A percentile compares a stretch with the other conserved stretches of the same genome.
phyloP scores from a whole-genome alignment of 2,329 filamentous ascomycete genomes.

The Epicoccum sorghinum region DNA sequence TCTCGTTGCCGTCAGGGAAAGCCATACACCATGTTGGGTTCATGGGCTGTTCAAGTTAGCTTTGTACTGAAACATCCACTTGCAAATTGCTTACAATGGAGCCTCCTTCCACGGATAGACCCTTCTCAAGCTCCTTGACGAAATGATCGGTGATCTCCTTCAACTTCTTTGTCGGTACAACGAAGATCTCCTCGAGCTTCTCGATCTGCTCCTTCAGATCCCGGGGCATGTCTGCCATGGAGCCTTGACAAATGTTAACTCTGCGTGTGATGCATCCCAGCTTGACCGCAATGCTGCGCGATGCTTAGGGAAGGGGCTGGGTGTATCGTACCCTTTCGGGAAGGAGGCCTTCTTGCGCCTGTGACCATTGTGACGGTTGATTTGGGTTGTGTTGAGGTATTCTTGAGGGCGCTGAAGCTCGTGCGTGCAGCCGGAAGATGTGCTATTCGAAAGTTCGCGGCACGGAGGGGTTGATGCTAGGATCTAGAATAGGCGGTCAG shows the following conservation, averaged over 20 bases:
- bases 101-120: conserved; percentile 83
- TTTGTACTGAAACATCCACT: conserved; percentile 72
- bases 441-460: background rate
- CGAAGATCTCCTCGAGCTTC: conserved; percentile 82
- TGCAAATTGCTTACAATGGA: conserved; percentile 74
- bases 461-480: background rate
- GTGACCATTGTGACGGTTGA: conserved; percentile 64
- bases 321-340: conserved; percentile 72
- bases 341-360: conserved; percentile 68
- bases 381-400: conserved; percentile 3
- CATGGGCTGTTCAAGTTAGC: conserved; percentile 81
- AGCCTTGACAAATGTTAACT: conserved; percentile 63
- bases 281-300: conserved; percentile 4
- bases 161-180: conserved; percentile 76
- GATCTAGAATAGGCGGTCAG: conserved; percentile 2
- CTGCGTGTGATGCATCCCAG: conserved; percentile 8
- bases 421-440: background rate
- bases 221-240: conserved; percentile 88
- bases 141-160: conserved; percentile 94
- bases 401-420: background rate
- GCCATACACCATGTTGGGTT: conserved; percentile 97
- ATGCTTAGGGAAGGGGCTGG: background rate
- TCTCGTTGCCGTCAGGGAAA: conserved; percentile 85
- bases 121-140: conserved; percentile 83
- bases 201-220: conserved; percentile 82